Conservation (phyloP, 2,329 filamentous ascomycete species). For the Raffaelea ambrosiae region DNA sequence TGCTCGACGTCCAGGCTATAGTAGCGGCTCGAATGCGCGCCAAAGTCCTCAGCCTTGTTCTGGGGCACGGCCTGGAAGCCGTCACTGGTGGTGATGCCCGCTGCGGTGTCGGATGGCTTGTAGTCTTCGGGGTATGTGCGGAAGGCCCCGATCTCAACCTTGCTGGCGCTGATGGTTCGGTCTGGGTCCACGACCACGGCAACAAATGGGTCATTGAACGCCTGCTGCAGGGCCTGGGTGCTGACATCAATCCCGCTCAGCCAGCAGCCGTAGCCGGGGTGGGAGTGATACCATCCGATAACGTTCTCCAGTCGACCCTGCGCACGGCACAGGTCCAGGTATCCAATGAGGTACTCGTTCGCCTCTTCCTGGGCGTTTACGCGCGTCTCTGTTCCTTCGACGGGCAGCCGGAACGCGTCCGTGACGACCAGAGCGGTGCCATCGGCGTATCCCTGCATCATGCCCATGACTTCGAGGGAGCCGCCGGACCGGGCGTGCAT, state of each 20-base stretch:
- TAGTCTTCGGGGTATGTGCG: slow-evolving; percentile 77
- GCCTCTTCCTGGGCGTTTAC: slow-evolving; percentile 95
- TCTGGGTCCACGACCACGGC: slow-evolving; percentile 96
- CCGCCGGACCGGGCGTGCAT: slow-evolving; percentile 98
- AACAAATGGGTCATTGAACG: slow-evolving; percentile 81
- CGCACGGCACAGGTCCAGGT: slow-evolving; percentile 67
- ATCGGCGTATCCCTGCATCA: slow-evolving; percentile 94
- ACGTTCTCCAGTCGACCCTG: slow-evolving; percentile 79
- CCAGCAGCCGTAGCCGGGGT: slow-evolving; percentile 98
- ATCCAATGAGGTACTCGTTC: slow-evolving; percentile 93
- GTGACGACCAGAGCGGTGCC: slow-evolving; percentile 83
- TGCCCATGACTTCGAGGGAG: slow-evolving; percentile 87
- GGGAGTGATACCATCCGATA: slow-evolving; percentile 96
- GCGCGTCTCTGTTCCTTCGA: slow-evolving; percentile 96
- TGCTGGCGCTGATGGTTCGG: slow-evolving; percentile 86
- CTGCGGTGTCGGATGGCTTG: slow-evolving; percentile 34
- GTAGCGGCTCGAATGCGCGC: slow-evolving; percentile 82
- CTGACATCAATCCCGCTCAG: slow-evolving; percentile 90
- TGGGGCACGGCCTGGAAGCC: slow-evolving; percentile 74
- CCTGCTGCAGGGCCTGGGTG: slow-evolving; percentile 80
- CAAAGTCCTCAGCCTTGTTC: slow-evolving; percentile 93
- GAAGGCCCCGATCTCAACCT: slow-evolving; percentile 96
- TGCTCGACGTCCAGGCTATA: slow-evolving; percentile 87
- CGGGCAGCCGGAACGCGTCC: slow-evolving; percentile 85
- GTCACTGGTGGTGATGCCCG: slow-evolving; percentile 29